Percentiles rank a stretch among this genome's conserved stretches.
phyloP scores from a whole-genome alignment of 176 grass and related monocot species.

The Phyllostachys edulis region DNA sequence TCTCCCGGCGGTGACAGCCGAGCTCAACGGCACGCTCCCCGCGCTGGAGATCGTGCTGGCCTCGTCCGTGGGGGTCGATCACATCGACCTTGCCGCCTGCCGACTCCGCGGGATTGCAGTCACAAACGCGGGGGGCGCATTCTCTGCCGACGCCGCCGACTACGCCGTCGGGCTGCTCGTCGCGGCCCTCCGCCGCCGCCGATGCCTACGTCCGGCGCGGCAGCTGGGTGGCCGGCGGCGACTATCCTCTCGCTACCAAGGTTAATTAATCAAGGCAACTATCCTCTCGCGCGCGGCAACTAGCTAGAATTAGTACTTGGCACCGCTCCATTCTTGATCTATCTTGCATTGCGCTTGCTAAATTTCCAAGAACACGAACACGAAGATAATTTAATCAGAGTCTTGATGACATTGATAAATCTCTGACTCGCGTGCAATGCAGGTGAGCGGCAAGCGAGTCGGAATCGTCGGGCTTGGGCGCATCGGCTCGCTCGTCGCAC shows the following conservation, averaged over 20 bases:
- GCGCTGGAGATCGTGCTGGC: constrained; percentile 40
- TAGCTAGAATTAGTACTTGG: neutral
- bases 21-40: constrained; percentile 27
- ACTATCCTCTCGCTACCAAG: constrained; percentile 30
- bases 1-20: neutral
- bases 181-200: constrained; percentile 18
- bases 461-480: constrained; percentile 67
- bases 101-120: constrained; percentile 26
- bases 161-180: constrained; percentile 39
- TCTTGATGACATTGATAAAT: neutral
- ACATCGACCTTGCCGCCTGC: constrained; percentile 44
- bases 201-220: constrained; percentile 25
- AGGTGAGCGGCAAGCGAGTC: constrained; percentile 69
- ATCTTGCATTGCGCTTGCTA: neutral
- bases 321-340: neutral
- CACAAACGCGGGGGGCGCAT: constrained; percentile 24
- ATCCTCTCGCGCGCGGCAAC: too few species aligned
- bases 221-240: constrained; percentile 20
- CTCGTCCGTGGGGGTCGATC: constrained; percentile 39
- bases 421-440: neutral
- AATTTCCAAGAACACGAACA: neutral
- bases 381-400: neutral
- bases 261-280: neutral
- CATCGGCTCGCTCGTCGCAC: constrained; percentile 58
- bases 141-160: constrained; percentile 41